Base-by-base conservation (phyloP, 169 alveolate species). In the Cryptosporidium felis region DNA sequence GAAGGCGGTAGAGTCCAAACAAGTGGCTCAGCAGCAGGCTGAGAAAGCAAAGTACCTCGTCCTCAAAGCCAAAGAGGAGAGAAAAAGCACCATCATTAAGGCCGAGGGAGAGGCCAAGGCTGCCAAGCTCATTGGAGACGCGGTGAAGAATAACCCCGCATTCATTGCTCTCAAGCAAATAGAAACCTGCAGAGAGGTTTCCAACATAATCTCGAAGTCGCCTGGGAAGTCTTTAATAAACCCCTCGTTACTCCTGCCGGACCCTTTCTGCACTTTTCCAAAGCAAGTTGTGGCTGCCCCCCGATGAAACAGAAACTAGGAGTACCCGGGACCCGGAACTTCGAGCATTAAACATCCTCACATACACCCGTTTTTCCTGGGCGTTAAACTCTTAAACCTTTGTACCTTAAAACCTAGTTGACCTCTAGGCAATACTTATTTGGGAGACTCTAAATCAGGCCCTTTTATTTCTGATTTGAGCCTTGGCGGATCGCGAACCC, bases 1-100 rank as follows among this genome's bases (percentile, higher is more conserved):
- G 80, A 93, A 94, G 16, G 99, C 99, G 1, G 98, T 97, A 42
- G 99, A 97, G 93, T 95, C 98, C 34, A 97, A 97, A 91, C 98
- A 97, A 90, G 98, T 97, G 14, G 99, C 99, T 9, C 97, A 96
- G 89, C 98, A 97, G 89, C 98, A 96, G 63, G 99, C 99, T 6
- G 99, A 97, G 90, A 92, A 97, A 82, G 97, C 99, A 38, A 96
- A 95, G 94, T 97, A 95, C 91, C 80, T 95, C 23, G 99, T 96
- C 47, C 92, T 94, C 85, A 92, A 95, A 89, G 99, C 99, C 3
- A 93, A 92, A 59, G 98, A 97, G 88, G 98, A 96, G 90, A 97
- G 96, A 90, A 96, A 96, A 89, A 89, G 95, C 62, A 96, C 96
- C 41, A 96, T 97, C 67, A 97, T 97, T 82, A 97, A 93, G 89